Evolutionary conservation across 2,329 filamentous ascomycete genomes (phyloP).

Genomic region (Pezicula neosporulosa): DNA sequence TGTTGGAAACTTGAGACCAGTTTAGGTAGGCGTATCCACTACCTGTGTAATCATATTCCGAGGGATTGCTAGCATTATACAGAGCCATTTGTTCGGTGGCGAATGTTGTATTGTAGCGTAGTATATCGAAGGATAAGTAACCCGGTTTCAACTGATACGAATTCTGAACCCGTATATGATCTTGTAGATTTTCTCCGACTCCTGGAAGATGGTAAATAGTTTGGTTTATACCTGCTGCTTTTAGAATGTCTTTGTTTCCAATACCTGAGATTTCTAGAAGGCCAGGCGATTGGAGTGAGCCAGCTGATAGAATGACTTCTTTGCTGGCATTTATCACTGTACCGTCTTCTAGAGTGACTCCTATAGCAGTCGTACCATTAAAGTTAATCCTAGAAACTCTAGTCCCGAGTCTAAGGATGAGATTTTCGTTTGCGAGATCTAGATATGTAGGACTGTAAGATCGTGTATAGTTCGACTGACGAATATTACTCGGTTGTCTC

Average conservation of each 20-base stretch:
- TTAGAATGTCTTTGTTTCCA: conserved; percentile 39
- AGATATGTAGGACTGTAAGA: conserved; percentile 46
- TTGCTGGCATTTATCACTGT: conserved; percentile 11
- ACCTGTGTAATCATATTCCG: conserved; percentile 18
- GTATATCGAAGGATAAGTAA: conserved; percentile 13
- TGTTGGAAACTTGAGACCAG: conserved; percentile 34
- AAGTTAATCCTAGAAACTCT: conserved; percentile 75
- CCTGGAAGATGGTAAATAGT: conserved; percentile 43
- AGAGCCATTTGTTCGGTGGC: conserved; percentile 31
- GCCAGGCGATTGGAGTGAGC: conserved; percentile 48
- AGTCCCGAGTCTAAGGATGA: conserved; percentile 78
- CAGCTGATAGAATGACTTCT: conserved; percentile 48
- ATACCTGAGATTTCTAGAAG: conserved; percentile 50
- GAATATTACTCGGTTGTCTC: conserved; percentile 46
- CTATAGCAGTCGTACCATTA: conserved; percentile 10
- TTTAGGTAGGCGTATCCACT: conserved; percentile 38
- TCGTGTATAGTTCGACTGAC: conserved; percentile 41
- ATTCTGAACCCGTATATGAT: conserved; percentile 30
- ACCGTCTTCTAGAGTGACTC: conserved; percentile 14
- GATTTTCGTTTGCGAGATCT: conserved; percentile 43
- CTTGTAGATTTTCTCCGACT: conserved; percentile 49
- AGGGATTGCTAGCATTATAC: conserved; percentile 10
- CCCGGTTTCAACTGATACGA: conserved; percentile 18
- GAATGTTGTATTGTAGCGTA: conserved; percentile 22
- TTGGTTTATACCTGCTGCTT: conserved; percentile 37